A percentile compares a stretch with the other conserved stretches of the same genome.
Evolutionary conservation across 805 yeast genomes (phyloP).

Genomic region (Candida broadrunensis): DNA sequence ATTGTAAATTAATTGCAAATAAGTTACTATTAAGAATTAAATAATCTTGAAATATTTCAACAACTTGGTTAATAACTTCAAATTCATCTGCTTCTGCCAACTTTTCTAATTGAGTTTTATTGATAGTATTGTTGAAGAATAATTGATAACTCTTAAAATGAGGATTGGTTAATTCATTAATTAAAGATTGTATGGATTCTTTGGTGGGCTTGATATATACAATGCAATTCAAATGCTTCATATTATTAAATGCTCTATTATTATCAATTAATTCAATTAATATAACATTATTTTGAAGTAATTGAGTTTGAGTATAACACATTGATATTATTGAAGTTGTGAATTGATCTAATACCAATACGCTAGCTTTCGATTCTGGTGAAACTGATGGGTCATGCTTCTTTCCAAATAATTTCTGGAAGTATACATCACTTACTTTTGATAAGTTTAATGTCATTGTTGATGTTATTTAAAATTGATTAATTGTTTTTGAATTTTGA

Average conservation of each 20-base stretch:
- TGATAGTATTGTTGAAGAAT: constrained; percentile 71
- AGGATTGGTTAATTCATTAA: constrained; percentile 72
- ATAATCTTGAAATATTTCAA: constrained; percentile 85
- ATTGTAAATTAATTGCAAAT: constrained; percentile 31
- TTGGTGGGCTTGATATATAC: constrained; percentile 74
- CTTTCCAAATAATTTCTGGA: constrained; percentile 23
- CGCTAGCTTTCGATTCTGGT: constrained; percentile 48
- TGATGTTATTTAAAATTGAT: no score
- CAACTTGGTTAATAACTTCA: constrained; percentile 72
- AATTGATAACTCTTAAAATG: constrained; percentile 76
- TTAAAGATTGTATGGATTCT: constrained; percentile 56
- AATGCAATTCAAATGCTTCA: constrained; percentile 71
- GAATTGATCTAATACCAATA: constrained; percentile 70
- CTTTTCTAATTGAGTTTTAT: constrained; percentile 77
- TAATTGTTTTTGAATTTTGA: not conserved
- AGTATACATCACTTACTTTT: constrained; percentile 28
- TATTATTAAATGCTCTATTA: constrained; percentile 61
- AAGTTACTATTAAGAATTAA: constrained; percentile 69
- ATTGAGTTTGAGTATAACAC: constrained; percentile 82
- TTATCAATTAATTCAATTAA: constrained; percentile 59
- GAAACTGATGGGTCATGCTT: constrained; percentile 3
- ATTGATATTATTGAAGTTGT: constrained; percentile 87
- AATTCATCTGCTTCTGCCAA: constrained; percentile 88
- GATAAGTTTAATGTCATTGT: constrained; percentile 26
- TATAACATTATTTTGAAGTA: constrained; percentile 80